Evolutionary conservation across 2,329 filamentous ascomycete species (phyloP).

Genomic region (Coniochaeta prunicola): DNA sequence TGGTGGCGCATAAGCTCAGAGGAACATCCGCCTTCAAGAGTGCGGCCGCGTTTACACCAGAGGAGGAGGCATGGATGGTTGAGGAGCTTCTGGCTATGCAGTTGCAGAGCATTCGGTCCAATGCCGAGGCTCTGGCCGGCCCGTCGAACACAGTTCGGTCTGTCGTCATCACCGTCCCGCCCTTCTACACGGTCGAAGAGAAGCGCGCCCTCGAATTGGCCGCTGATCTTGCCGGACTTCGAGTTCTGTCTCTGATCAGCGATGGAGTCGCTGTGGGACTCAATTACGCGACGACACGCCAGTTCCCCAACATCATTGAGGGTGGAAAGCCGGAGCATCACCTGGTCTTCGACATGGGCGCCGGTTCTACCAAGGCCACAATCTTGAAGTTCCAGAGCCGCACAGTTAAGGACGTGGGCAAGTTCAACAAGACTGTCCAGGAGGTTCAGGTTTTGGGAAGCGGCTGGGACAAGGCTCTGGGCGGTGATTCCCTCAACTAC

Average conservation of each 20-base stretch:
- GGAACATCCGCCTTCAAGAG: constrained; percentile 80
- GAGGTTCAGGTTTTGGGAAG: constrained; percentile 84
- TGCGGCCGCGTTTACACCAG: constrained; percentile 49
- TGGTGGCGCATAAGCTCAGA: constrained; percentile 52
- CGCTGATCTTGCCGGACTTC: constrained; percentile 80
- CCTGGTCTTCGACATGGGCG: constrained; percentile 95
- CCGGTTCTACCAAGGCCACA: constrained; percentile 86
- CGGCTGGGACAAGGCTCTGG: constrained; percentile 84
- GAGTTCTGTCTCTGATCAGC: constrained; percentile 75
- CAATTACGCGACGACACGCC: constrained; percentile 88
- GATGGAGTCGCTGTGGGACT: constrained; percentile 89
- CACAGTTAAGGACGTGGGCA: constrained; percentile 83
- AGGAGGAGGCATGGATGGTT: constrained; percentile 65
- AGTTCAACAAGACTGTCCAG: constrained; percentile 93
- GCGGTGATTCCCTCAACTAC: constrained; percentile 82
- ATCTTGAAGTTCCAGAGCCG: constrained; percentile 84
- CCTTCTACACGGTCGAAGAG: constrained; percentile 87
- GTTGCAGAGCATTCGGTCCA: constrained; percentile 81
- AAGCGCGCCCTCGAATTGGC: constrained; percentile 79
- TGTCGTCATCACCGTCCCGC: constrained; percentile 79
- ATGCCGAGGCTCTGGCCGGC: constrained; percentile 78
- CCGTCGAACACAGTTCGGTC: constrained; percentile 68
- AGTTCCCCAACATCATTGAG: constrained; percentile 77
- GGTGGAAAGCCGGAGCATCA: constrained; percentile 86
- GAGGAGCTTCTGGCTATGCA: constrained; percentile 97